Percentiles rank a stretch among this genome's conserved stretches.
Evolutionary conservation across 2,329 filamentous ascomycete species (phyloP).

Genomic region (Westerdykella aurantiaca): DNA sequence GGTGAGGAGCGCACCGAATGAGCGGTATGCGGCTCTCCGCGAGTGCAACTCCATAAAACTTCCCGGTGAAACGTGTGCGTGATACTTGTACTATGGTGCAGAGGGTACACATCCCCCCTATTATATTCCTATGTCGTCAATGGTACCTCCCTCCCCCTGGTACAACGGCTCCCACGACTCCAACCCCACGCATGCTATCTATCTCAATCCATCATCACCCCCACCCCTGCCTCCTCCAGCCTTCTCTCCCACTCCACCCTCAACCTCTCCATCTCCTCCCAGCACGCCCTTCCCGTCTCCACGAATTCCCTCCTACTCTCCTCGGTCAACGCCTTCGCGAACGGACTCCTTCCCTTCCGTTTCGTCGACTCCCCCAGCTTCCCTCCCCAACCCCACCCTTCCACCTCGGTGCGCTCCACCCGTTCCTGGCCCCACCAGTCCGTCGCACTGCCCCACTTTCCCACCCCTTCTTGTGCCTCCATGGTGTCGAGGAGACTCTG

Average conservation of each 20-base stretch:
- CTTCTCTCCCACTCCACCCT: constrained; percentile 56
- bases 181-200: too few relatives aligned
- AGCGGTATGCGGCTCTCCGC: too few relatives aligned
- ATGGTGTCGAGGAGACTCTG: constrained; percentile 56
- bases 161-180: not conserved
- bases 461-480: constrained; percentile 48
- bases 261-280: constrained; percentile 67
- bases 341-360: constrained; percentile 53
- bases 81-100: too few relatives aligned
- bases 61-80: too few relatives aligned
- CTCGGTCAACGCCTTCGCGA: constrained; percentile 54
- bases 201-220: constrained; percentile 21
- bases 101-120: too few relatives aligned
- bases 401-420: constrained; percentile 73
- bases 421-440: constrained; percentile 53
- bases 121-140: not conserved
- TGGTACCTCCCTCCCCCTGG: not conserved
- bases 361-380: constrained; percentile 45
- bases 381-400: constrained; percentile 71
- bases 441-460: constrained; percentile 81
- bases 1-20: too few relatives aligned
- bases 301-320: constrained; percentile 59
- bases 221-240: constrained; percentile 36
- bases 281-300: constrained; percentile 54
- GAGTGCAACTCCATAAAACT: too few relatives aligned